Evolutionary conservation across 1,284 basidiomycete genomes (phyloP).

Genomic region (Trametes sp.): DNA sequence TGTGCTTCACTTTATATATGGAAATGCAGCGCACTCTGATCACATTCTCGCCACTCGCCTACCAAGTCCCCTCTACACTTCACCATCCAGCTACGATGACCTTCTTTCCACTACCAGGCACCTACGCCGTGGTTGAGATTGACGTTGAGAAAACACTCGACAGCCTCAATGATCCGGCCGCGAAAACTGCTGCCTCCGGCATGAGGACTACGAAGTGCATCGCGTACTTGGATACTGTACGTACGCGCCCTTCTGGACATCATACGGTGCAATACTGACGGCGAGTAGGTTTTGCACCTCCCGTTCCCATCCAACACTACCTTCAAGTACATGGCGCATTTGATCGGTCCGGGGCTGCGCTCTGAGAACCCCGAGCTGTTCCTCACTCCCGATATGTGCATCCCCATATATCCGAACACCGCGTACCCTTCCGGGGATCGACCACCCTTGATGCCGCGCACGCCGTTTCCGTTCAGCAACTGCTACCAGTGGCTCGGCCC

Average conservation of each 20-base stretch:
- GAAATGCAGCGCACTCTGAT: neutral
- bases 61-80: neutral
- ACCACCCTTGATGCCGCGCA: neutral
- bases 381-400: conserved; percentile 12
- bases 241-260: neutral
- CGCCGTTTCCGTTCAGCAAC: conserved; percentile 20
- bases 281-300: neutral
- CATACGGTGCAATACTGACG: neutral
- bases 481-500: conserved; percentile 21
- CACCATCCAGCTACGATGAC: neutral
- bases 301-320: neutral
- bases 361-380: neutral
- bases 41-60: neutral
- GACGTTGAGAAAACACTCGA: conserved; percentile 1
- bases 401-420: conserved; percentile 8
- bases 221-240: neutral
- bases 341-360: conserved; percentile 9
- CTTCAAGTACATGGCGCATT: neutral
- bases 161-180: neutral
- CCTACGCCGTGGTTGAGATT: conserved; percentile 5
- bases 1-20: no score
- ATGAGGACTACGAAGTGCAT: conserved; percentile 1
- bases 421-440: neutral
- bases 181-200: neutral
- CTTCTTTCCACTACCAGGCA: conserved; percentile 10